Evolutionary conservation across 2,329 filamentous ascomycete species (phyloP).

Genomic region (Colletotrichum musae): DNA sequence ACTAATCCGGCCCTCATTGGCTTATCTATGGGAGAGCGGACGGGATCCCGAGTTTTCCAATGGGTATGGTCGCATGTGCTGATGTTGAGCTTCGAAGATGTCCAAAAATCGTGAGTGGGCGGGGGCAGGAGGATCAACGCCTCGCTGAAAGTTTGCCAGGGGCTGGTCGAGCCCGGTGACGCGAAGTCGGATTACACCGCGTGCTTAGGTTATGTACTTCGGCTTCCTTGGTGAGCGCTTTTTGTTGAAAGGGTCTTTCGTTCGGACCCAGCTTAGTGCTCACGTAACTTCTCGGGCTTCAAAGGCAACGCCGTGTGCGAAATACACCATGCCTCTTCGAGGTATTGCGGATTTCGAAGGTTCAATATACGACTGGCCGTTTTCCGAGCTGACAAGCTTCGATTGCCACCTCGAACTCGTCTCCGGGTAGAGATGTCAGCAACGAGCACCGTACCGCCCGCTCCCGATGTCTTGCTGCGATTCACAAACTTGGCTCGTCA

Average conservation of each 20-base stretch:
- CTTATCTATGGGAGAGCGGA: slow-evolving; percentile 39
- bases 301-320: no score
- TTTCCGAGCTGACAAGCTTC: neutral
- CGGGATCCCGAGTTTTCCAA: slow-evolving; percentile 40
- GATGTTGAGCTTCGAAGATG: no score
- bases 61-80: slow-evolving; percentile 39
- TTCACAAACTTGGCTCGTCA: neutral
- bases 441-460: no score
- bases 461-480: neutral
- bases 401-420: neutral
- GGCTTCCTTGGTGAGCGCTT: neutral
- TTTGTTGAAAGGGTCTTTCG: neutral
- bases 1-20: slow-evolving; percentile 39
- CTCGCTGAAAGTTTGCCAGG: neutral
- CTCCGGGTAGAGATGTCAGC: neutral
- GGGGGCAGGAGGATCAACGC: neutral
- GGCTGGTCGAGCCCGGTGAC: neutral
- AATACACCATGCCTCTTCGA: no score
- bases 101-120: neutral
- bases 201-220: neutral
- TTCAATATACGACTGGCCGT: no score
- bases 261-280: neutral
- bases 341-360: no score
- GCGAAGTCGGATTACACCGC: neutral
- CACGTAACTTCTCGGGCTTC: neutral